Evolutionary conservation across 257 asterid species (phyloP).

Genomic region (Anisodus acutangulus): DNA sequence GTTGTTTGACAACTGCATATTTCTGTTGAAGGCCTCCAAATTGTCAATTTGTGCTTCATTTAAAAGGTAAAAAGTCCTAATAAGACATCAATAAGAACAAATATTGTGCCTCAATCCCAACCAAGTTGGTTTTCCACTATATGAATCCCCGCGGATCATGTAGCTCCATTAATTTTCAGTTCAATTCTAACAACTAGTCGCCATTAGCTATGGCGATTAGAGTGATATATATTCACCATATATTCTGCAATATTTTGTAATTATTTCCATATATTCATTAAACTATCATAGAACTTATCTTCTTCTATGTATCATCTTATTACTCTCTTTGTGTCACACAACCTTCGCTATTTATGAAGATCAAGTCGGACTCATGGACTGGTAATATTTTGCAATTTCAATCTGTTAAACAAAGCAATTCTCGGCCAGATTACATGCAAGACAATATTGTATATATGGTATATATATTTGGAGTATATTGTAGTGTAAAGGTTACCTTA

Average conservation of each 20-base stretch:
- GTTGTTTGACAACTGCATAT: no score
- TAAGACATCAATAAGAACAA: background rate
- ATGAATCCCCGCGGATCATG: no score
- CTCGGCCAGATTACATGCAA: no score
- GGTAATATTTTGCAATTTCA: conserved; percentile 44
- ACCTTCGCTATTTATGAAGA: conserved; percentile 75
- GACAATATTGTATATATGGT: no score
- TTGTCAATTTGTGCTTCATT: background rate
- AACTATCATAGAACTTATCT: conserved; percentile 35
- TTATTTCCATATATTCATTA: no score
- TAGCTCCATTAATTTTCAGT: background rate
- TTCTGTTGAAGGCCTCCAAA: no score
- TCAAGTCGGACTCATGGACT: conserved; percentile 95
- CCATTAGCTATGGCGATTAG: conserved; percentile 77
- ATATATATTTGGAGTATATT: no score
- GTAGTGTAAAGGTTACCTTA: no score
- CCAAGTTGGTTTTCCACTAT: no score
- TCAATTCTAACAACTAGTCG: conserved; percentile 42
- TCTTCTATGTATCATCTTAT: conserved; percentile 46
- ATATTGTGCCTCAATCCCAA: background rate
- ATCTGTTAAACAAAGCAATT: no score
- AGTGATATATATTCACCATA: no score
- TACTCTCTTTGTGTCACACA: conserved; percentile 41
- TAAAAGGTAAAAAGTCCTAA: background rate
- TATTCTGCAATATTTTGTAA: no score